phyloP scores from a whole-genome alignment of 192 early-diverging fungal genomes.

The Coemansia sp. region DNA sequence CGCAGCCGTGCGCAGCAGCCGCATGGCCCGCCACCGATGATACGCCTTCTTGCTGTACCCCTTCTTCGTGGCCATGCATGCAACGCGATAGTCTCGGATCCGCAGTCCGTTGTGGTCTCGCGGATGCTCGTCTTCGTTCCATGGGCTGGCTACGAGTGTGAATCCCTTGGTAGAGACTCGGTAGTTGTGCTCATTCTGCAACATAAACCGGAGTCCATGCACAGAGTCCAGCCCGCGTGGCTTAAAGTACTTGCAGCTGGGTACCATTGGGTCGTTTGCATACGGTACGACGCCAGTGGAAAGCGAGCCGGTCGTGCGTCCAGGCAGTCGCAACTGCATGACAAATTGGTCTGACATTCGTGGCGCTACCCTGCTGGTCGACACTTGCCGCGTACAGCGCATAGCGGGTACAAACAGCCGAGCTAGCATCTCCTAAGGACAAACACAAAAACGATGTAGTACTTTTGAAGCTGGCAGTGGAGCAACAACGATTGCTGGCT shows the following conservation, averaged over 20 bases:
- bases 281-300: constrained; percentile 31
- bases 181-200: background rate
- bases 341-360: constrained; percentile 33
- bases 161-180: constrained; percentile 4
- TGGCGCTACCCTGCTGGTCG: background rate
- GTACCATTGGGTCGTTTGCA: constrained; percentile 49
- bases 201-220: constrained; percentile 4
- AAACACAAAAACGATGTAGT: background rate
- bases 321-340: constrained; percentile 35
- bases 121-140: constrained; percentile 36
- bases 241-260: constrained; percentile 37
- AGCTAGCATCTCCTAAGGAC: background rate
- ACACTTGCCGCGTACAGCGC: background rate
- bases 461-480: background rate
- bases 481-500: background rate
- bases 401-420: background rate
- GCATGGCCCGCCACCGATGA: constrained; percentile 28
- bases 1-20: constrained; percentile 33
- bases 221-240: constrained; percentile 23
- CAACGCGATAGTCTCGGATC: constrained; percentile 43
- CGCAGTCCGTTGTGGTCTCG: constrained; percentile 46
- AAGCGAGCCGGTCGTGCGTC: constrained; percentile 31
- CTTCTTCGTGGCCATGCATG: constrained; percentile 34
- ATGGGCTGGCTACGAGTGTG: constrained; percentile 25
- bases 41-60: constrained; percentile 30